Evolutionary conservation across 768 basidiomycete genomes (phyloP), one percentile per base, ranked within the genome.

Genomic region (Lactifluus volemus): DNA sequence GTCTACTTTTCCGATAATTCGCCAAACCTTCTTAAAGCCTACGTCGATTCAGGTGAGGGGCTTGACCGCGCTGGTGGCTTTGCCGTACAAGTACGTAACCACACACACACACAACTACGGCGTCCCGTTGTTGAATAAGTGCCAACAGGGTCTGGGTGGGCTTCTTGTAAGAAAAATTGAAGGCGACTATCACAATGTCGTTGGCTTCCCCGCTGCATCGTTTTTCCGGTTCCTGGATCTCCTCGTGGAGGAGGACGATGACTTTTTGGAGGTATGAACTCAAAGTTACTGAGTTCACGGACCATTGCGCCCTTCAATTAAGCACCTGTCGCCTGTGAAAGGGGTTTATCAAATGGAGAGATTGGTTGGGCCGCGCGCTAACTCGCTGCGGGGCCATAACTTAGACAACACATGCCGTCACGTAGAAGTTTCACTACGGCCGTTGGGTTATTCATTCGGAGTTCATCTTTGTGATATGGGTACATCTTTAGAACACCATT

Each of bases 61-160:
- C 70, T 85, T 45, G 88, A 93, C 68, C 81, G 92, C 19, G 95
- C 96, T 0, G 96, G 96, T 3, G 96, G 96, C 0, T 98, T 98
- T 70, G 93, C 92, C 2, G 84, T 93, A 44, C 96, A 98, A 79
- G 92, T 92, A 64, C 50, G 77, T 67, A 53, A 2, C 14, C 12
- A n/a, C 10, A 5, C 49, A 36, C 1, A 19, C n/a, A 32, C 5
- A 6, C 55, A 38, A 25, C 25, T 25, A 25, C 25, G 25, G 47
- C 47, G 19, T 25, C 41, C 21, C 30, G 54, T 25, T 59, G 11
- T 59, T 55, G 32, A 50, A 52, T 48, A 34, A 19, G 4, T 10
- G 6, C 25, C 34, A 25, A 15, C 57, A 92, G 88, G 92, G 92
- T 1, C 75, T 88, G 2, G 96, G 96, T 0, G 88, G 87, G 3